Evolutionary conservation across 2,329 filamentous ascomycete species (phyloP), one percentile per base, ranked within the genome.

Genomic region (Leptographium flavum): DNA sequence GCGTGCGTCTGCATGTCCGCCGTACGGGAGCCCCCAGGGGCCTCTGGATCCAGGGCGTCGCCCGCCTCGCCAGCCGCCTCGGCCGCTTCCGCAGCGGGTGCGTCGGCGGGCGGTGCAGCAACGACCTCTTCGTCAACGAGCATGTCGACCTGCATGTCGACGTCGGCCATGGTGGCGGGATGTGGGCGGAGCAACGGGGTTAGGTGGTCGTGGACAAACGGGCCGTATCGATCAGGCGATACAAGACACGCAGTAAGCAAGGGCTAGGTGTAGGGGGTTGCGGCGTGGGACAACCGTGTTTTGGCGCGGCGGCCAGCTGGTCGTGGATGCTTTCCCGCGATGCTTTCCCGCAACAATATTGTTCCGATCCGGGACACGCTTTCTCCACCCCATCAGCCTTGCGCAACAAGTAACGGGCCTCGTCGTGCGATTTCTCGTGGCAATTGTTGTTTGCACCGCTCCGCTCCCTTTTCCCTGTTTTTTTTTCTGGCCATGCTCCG

Each of bases 1-100:
- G 73, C 70, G 55, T 76, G 74, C 7, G 84, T 88, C 56, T 78
- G 77, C 71, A 86, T 82, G 57, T 82, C 77, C 55, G 62, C 63
- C 13, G 41, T 45, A 37, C 50, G 46, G 4, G 51, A 43, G 31
- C 43, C 49, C 4, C 28, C 22, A 2, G 41, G 25, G 19, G 42
- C 23, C 23, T n/a, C 27, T 13, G 33, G 17, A 27, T n/a, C n/a
- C n/a, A n/a, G n/a, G n/a, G 40, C 37, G 46, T 10, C 27, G 56
- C 75, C 73, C 55, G 61, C 62, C 25, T 19, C 37, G 33, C 10
- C 19, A 28, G 23, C 13, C n/a, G n/a, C n/a, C 41, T 19, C 46
- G 41, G 22, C 30, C 28, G 17, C 23, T 15, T 25, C 31, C 14
- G 11, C 30, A 33, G 33, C 9, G 43, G 10, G 23, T 37, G 15